Conservation (phyloP, 768 basidiomycete species). For the Pilatotrama ljubarskyi region DNA sequence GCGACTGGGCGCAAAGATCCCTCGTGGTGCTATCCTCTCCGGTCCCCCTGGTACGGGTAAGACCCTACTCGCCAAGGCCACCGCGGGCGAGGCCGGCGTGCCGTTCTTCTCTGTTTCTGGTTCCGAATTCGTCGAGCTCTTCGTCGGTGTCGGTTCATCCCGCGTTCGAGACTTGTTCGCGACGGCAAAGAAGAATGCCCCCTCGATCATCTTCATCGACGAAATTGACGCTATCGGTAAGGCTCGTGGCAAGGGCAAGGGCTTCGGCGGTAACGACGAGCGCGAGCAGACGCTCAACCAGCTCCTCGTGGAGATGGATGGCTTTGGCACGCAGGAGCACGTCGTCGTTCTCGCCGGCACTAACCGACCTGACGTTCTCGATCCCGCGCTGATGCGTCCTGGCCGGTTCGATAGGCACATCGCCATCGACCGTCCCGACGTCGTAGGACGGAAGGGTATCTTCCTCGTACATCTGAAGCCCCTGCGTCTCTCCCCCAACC, state of each 20-base stretch:
- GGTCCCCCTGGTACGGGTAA: conserved; percentile 98
- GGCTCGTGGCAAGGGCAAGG: conserved; percentile 74
- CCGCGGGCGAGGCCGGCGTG: conserved; percentile 95
- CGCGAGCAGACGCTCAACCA: conserved; percentile 97
- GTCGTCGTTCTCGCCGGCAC: conserved; percentile 97
- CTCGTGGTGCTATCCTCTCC: conserved; percentile 91
- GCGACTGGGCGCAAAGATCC: conserved; percentile 96
- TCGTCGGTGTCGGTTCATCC: conserved; percentile 97
- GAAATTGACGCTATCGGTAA: conserved; percentile 99
- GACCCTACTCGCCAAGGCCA: conserved; percentile 96
- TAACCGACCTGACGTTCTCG: conserved; percentile 95
- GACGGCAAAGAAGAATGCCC: conserved; percentile 95
- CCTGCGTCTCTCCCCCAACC: conserved; percentile 61
- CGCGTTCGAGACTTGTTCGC: conserved; percentile 97
- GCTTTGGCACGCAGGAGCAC: conserved; percentile 96
- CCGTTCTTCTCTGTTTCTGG: conserved; percentile 99
- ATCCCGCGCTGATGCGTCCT: conserved; percentile 92
- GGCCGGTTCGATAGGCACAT: conserved; percentile 98
- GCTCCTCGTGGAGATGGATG: conserved; percentile 98
- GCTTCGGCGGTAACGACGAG: conserved; percentile 93
- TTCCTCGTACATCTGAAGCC: conserved; percentile 91
- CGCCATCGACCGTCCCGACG: conserved; percentile 91
- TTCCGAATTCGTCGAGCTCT: conserved; percentile 99
- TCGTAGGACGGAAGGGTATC: conserved; percentile 90
- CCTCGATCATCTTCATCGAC: conserved; percentile 98